Conservation (phyloP, 176 grass and related monocot genomes). For the Rhipidocladum racemiflorum region DNA sequence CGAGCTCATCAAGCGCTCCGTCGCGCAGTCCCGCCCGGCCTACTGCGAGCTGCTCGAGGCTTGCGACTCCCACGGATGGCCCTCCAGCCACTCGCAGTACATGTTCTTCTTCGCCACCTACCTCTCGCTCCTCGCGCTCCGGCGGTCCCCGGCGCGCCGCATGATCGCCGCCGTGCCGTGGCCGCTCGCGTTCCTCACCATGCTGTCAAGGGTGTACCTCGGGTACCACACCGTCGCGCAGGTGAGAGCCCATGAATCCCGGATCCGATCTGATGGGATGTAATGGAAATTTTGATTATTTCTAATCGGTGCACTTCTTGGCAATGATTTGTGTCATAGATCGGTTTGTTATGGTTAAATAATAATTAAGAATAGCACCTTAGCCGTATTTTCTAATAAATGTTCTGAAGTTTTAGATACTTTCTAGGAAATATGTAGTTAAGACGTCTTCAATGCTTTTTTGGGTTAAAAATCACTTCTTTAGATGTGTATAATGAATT, state of each 20-base stretch:
- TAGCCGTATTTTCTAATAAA: not conserved
- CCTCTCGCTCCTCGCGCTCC: conserved; percentile 62
- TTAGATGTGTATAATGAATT: not conserved
- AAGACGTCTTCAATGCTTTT: not conserved
- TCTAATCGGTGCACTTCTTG: not conserved
- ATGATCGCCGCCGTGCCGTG: conserved; percentile 54
- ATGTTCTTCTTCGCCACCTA: conserved; percentile 96
- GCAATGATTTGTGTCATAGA: conserved; percentile 4
- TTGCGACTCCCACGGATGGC: conserved; percentile 94
- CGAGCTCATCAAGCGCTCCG: conserved; percentile 82
- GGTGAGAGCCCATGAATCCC: conserved; percentile 43
- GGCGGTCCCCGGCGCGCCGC: conserved; percentile 5
- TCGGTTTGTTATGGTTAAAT: not conserved
- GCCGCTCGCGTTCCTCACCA: conserved; percentile 82
- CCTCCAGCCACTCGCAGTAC: conserved; percentile 94
- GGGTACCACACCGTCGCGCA: conserved; percentile 88
- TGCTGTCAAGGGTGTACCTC: conserved; percentile 94
- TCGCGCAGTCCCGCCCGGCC: conserved; percentile 78
- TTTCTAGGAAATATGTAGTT: not conserved
- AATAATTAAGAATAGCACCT: not conserved
- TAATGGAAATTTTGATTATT: not conserved
- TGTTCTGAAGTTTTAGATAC: not conserved
- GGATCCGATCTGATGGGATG: conserved; percentile 36
- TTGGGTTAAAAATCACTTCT: not conserved
- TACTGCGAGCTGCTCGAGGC: conserved; percentile 78